Evolutionary conservation across 768 basidiomycete species (phyloP).

Genomic region (Collybia sp.): DNA sequence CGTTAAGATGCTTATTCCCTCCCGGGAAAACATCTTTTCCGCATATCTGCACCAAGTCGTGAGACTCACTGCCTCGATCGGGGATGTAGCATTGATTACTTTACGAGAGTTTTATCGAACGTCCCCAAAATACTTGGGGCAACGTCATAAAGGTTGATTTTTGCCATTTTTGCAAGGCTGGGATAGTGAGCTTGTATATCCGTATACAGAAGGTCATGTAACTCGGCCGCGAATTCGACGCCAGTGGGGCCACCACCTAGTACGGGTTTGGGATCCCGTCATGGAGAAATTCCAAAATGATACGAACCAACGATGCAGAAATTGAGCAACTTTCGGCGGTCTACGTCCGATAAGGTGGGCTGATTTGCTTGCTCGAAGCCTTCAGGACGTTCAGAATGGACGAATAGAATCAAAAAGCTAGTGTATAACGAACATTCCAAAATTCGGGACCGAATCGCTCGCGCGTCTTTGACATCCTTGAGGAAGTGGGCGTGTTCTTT

Average conservation of each 20-base stretch:
- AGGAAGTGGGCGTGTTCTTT: conserved; percentile 81
- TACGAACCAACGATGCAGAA: conserved; percentile 81
- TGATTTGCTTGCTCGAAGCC: conserved; percentile 87
- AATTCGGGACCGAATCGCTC: conserved; percentile 64
- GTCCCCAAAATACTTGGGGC: conserved; percentile 69
- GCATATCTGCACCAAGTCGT: conserved; percentile 38
- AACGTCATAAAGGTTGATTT: conserved; percentile 80
- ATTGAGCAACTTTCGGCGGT: conserved; percentile 72
- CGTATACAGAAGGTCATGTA: conserved; percentile 70
- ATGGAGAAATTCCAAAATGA: neutral
- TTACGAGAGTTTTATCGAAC: conserved; percentile 65
- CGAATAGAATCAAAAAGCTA: neutral
- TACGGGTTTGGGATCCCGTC: neutral
- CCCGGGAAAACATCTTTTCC: conserved; percentile 64
- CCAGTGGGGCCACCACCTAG: conserved; percentile 75
- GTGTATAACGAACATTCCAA: conserved; percentile 54
- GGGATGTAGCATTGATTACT: conserved; percentile 29
- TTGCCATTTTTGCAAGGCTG: conserved; percentile 53
- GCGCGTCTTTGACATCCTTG: conserved; percentile 75
- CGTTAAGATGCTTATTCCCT: conserved; percentile 70
- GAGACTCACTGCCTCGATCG: neutral
- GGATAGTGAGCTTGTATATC: conserved; percentile 65
- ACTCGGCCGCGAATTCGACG: conserved; percentile 80
- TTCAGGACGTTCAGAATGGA: conserved; percentile 10
- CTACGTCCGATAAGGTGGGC: conserved; percentile 68